Conservation (phyloP, 2,329 filamentous ascomycete species). For the Aspergillus tamarii region DNA sequence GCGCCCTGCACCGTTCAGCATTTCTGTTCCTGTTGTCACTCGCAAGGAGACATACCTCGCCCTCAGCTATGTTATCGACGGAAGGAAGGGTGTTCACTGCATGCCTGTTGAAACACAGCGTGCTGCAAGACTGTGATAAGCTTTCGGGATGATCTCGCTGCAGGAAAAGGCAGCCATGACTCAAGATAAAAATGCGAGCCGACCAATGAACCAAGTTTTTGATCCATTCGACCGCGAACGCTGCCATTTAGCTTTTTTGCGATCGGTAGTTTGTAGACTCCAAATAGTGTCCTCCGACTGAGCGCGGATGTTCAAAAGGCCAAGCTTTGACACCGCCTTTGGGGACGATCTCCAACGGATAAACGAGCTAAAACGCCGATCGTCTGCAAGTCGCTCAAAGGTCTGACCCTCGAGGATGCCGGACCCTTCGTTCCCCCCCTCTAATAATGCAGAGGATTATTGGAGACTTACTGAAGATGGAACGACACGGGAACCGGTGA, state of each 20-base stretch:
- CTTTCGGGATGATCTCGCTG: background rate
- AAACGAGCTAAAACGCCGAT: slow-evolving; percentile 6
- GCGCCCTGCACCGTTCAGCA: too few species aligned
- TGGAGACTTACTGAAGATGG: background rate
- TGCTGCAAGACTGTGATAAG: background rate
- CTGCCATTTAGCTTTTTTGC: background rate
- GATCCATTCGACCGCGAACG: background rate
- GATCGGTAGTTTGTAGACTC: background rate
- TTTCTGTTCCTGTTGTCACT: background rate
- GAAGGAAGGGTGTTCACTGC: background rate
- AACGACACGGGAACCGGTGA: background rate
- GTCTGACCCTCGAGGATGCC: slow-evolving; percentile 1
- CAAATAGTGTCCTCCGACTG: background rate
- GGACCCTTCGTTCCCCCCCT: background rate
- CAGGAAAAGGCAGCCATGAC: background rate
- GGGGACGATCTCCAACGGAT: slow-evolving; percentile 4
- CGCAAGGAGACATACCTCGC: background rate
- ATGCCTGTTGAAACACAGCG: background rate
- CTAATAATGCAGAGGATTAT: background rate
- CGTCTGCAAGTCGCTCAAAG: slow-evolving; percentile 7
- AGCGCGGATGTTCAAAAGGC: background rate
- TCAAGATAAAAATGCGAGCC: too few species aligned
- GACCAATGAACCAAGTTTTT: too few species aligned
- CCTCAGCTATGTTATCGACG: background rate
- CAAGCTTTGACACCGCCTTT: background rate